Percentiles rank a stretch among this genome's conserved stretches.
phyloP scores from a whole-genome alignment of 148 eudicot genomes.

The Spergularia bocconei region DNA sequence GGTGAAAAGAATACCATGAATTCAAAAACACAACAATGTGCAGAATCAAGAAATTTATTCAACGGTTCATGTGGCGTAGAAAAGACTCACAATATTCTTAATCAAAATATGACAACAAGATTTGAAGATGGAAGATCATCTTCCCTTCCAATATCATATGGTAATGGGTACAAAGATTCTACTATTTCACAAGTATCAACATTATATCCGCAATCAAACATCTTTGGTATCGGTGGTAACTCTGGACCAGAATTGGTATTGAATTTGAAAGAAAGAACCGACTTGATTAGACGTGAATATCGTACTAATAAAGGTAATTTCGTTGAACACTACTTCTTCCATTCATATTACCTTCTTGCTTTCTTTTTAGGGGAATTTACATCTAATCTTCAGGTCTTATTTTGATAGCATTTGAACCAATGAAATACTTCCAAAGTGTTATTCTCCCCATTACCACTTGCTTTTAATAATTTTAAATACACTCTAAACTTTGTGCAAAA shows the following conservation, averaged over 20 bases:
- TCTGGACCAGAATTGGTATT: not conserved
- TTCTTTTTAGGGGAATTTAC: no score
- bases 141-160: not conserved
- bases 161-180: not conserved
- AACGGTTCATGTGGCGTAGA: not conserved
- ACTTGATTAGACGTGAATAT: constrained; percentile 23
- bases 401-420: no score
- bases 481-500: no score
- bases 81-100: not conserved
- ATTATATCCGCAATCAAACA: not conserved
- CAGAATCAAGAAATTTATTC: constrained; percentile 1
- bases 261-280: constrained; percentile 15
- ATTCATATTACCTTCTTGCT: no score
- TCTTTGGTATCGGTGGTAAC: not conserved
- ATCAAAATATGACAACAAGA: not conserved
- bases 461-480: no score
- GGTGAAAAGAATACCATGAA: not conserved
- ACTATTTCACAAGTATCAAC: not conserved
- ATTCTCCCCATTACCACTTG: no score
- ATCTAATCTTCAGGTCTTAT: no score
- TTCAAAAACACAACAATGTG: not conserved
- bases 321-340: no score
- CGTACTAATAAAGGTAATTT: not conserved
- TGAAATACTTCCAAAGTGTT: no score
- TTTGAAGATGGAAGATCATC: not conserved